Conservation (phyloP, 805 yeast genomes). For the Cyberlindnera mrakii region DNA sequence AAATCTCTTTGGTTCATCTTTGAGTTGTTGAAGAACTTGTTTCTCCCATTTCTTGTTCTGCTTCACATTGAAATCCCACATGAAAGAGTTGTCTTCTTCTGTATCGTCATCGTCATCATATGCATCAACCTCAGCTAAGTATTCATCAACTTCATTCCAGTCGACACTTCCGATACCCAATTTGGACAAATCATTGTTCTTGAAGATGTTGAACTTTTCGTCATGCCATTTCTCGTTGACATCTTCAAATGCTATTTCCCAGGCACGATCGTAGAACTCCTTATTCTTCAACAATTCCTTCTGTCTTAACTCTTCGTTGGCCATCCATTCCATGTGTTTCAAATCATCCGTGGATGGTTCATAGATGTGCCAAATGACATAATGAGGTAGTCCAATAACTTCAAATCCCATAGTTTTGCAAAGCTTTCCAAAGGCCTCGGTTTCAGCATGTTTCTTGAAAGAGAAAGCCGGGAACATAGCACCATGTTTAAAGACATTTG, state of each 20-base stretch:
- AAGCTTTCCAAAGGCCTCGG: constrained; percentile 94
- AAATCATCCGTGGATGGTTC: constrained; percentile 94
- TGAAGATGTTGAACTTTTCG: constrained; percentile 66
- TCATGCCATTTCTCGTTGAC: constrained; percentile 66
- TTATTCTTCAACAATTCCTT: constrained; percentile 56
- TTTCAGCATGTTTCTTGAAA: constrained; percentile 93
- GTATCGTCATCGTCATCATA: constrained; percentile 8
- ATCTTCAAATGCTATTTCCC: constrained; percentile 75
- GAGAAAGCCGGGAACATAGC: constrained; percentile 96
- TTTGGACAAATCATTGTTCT: constrained; percentile 62
- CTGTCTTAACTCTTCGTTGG: constrained; percentile 65
- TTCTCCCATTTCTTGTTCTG: constrained; percentile 19
- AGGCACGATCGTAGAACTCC: constrained; percentile 62
- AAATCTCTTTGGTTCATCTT: constrained; percentile 14
- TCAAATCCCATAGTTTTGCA: constrained; percentile 79
- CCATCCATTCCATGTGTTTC: constrained; percentile 85
- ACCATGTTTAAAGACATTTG: constrained; percentile 79
- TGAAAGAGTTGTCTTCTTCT: constrained; percentile 15
- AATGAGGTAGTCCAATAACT: constrained; percentile 89
- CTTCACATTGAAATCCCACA: constrained; percentile 14
- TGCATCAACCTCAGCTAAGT: constrained; percentile 20
- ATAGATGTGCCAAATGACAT: constrained; percentile 93
- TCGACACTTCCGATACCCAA: constrained; percentile 50
- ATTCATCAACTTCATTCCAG: constrained; percentile 59
- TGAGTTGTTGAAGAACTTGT: constrained; percentile 14